Evolutionary conservation across 371 early-diverging fungal species (phyloP), one percentile per base, ranked within the genome.

Genomic region (Amoeboaphelidium protococcarum): DNA sequence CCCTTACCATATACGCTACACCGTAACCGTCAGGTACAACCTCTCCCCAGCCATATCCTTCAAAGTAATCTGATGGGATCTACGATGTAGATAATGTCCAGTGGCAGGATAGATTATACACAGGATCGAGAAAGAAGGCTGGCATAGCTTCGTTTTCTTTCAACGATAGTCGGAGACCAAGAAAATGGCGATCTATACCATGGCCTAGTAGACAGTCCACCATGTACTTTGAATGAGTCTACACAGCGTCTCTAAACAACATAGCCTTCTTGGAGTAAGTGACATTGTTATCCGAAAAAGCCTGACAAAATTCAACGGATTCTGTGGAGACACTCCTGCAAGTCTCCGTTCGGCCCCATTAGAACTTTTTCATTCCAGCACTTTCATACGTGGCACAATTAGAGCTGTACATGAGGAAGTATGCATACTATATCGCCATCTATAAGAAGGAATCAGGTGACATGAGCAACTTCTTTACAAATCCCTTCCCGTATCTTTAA

Each of bases 61-160:
- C 72, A 66, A 83, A 90, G 63, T 80, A 63, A 56, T 89, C 88
- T 50, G 79, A 75, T 2, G 80, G 66, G 47, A 94, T 66, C 62
- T 91, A 89, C 24, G 86, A 86, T 0, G 92, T 90, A 20, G 86
- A 85, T 26, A 94, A 57, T 59, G 69, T 75, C 95, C 95, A 94
- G 62, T 83, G 84, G 47, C 66, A 68, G n/a, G 86, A 78, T 51
- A 70, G 65, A 24, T 69, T 56, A 58, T 71, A 88, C 23, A 78
- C 71, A 13, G 82, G 80, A 55, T 94, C 89, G 1, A 62, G 60
- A 58, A 88, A 91, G 25, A 94, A 60, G 4, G 55, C 65, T 2
- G 95, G 92, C 62, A 67, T 72, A 20, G 59, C 45, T 58, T 94
- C 95, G 49, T 64, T 66, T 1, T 69, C 57, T 48, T 65, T 64